Conservation (phyloP, 164 flowering plant species). For the Vitis riparia region DNA sequence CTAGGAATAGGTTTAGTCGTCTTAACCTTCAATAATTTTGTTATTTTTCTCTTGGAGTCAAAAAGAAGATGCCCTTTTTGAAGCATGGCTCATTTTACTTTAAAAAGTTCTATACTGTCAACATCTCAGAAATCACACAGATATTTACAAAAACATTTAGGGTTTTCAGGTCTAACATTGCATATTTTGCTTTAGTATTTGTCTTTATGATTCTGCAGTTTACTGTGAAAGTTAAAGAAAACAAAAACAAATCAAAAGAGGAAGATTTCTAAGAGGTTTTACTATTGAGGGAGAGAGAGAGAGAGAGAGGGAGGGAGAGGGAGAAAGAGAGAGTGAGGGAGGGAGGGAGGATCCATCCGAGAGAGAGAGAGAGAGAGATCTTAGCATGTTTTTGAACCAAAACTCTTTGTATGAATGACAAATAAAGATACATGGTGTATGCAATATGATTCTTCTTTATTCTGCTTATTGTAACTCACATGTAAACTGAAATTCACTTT, state of each 20-base stretch:
- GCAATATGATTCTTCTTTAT: neutral
- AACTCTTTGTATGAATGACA: neutral
- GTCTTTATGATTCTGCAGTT: no score
- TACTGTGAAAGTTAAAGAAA: no score
- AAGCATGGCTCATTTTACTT: neutral
- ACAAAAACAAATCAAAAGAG: no score
- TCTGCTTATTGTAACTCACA: neutral
- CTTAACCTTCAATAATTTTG: neutral
- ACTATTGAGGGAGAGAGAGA: no score
- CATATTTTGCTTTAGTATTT: no score
- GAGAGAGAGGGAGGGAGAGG: no score
- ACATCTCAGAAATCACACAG: no score
- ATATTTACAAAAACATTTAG: no score
- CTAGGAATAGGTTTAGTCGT: neutral
- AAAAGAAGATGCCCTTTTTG: neutral
- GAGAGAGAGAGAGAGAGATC: neutral
- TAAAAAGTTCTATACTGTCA: neutral
- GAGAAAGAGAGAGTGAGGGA: neutral
- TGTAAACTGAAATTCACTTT: neutral
- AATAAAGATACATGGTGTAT: neutral
- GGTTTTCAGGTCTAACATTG: no score
- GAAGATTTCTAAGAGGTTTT: no score
- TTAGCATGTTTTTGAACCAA: neutral
- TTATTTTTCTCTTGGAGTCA: neutral
- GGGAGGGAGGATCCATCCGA: neutral